Percentiles rank a stretch among this genome's conserved stretches.
These are phyloP conservation scores for Xerocomus subilludens DNA, from an alignment of 1,284 basidiomycete genomes.

Conservation along the genomic window DNA sequence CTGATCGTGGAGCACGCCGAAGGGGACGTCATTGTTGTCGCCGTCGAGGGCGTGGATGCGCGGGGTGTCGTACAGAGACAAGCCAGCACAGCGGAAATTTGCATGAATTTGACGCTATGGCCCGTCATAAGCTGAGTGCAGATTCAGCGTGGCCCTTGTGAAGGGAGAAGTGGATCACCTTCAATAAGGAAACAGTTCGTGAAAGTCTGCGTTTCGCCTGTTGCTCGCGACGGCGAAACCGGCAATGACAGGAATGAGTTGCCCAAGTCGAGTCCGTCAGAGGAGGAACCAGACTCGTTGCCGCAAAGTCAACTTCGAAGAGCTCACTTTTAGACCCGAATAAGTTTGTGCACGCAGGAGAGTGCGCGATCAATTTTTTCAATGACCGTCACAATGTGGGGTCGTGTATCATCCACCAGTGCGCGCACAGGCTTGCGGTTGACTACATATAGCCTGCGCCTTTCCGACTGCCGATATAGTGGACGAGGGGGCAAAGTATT, in stretches of 20 bases:
- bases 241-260: constrained; percentile 81
- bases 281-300: constrained; percentile 54
- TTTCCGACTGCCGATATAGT: constrained; percentile 58
- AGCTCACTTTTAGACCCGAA: constrained; percentile 40
- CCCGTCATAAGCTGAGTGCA: too few relatives aligned
- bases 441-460: constrained; percentile 54
- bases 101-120: too few relatives aligned
- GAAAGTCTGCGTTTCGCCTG: constrained; percentile 96
- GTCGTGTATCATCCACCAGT: constrained; percentile 80
- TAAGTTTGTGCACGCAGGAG: constrained; percentile 30
- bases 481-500: constrained; percentile 74
- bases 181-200: constrained; percentile 97
- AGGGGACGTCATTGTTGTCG: constrained; percentile 52
- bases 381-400: constrained; percentile 76
- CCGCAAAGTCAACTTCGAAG: constrained; percentile 49
- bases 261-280: constrained; percentile 65
- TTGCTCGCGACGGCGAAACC: constrained; percentile 98
- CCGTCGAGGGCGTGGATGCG: too few relatives aligned
- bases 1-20: constrained; percentile 48
- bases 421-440: constrained; percentile 73
- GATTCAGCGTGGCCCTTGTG: too few relatives aligned
- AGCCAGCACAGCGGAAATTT: too few relatives aligned
- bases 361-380: constrained; percentile 64
- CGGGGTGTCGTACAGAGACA: too few relatives aligned
- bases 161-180: constrained; percentile 64